Base-by-base conservation (phyloP, 208 protist species). In the Angomonas deanei region DNA sequence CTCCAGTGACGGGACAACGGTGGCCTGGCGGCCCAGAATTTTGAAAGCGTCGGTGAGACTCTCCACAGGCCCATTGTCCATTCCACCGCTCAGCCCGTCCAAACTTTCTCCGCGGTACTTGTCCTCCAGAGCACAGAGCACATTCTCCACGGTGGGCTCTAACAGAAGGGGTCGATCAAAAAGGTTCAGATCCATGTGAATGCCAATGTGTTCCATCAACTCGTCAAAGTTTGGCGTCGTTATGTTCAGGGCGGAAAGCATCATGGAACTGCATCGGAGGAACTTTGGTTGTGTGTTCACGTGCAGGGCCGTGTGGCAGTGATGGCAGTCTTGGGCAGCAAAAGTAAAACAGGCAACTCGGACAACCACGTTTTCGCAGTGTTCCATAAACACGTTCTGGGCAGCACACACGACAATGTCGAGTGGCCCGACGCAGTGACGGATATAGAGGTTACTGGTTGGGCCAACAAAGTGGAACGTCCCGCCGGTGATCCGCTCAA, bases 261-360 rank as follows among this genome's bases (percentile, higher is more conserved):
- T 61, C 70, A 95, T 81, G 23, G 53, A 56, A 3, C 61, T 58
- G 60, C 89, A 91, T 17, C 66, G 66, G 32, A 74, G 59, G 60
- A 82, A 90, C 38, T 42, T 61, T 19, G 89, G 89, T 0, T 26
- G 53, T 15, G 68, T 73, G 62, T 92, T 93, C 2, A 86, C 78
- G 62, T 92, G 82, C n/a, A 90, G 72, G 6, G 89, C 83, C 26
- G 81, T 39, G 60, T 90, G 83, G 66, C 85, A 93, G 27, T 71
- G 62, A 2, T 68, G 68, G 47, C 80, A 95, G 52, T 88, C 62
- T 0, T 47, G 65, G 0, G 84, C 83, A 3, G 50, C 62, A 52
- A 93, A 85, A 27, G 65, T 38, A n/a, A 62, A 23, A 47, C 86
- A 92, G 0, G 84, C 76, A 0, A 70, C 70, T 13, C 81, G 84